Conservation (phyloP, 495 filamentous ascomycete genomes). For the Penicillium fimorum region DNA sequence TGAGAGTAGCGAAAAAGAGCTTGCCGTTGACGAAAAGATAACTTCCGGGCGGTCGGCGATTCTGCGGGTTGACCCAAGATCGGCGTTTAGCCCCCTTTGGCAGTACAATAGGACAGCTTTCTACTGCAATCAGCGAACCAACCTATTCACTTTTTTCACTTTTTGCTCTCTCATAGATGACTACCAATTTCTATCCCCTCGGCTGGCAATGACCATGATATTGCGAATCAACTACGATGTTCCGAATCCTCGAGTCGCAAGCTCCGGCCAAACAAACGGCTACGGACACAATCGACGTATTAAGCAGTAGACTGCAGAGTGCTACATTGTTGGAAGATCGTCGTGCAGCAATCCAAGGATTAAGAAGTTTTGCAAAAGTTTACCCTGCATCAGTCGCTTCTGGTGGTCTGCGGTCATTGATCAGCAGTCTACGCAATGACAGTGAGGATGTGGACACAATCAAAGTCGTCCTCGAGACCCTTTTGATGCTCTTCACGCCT, state of each 20-base stretch:
- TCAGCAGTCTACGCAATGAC: conserved; percentile 80
- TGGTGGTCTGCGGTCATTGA: conserved; percentile 80
- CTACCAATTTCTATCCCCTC: conserved; percentile 26
- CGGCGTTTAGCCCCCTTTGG: conserved; percentile 23
- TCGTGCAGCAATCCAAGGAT: conserved; percentile 84
- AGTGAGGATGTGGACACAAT: conserved; percentile 94
- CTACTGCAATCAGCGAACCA: conserved; percentile 20
- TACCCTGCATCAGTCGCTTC: conserved; percentile 97
- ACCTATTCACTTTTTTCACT: conserved; percentile 5
- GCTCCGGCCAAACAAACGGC: conserved; percentile 95
- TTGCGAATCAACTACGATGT: conserved; percentile 59
- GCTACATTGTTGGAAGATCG: conserved; percentile 92
- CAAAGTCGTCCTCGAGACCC: conserved; percentile 89
- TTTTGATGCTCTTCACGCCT: conserved; percentile 86
- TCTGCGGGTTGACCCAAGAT: conserved; percentile 20
- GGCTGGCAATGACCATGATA: conserved; percentile 48
- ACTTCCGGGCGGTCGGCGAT: conserved; percentile 28
- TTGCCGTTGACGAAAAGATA: conserved; percentile 22
- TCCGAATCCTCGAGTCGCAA: conserved; percentile 79
- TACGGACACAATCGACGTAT: conserved; percentile 84
- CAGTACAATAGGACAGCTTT: conserved; percentile 26
- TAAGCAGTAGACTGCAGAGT: conserved; percentile 80
- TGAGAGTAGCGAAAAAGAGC: conserved; percentile 14
- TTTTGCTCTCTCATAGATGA: conserved; percentile 30
- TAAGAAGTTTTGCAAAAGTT: conserved; percentile 92